Evolutionary conservation across 1,284 basidiomycete species (phyloP).

Genomic region (Ganoderma resinaceum): DNA sequence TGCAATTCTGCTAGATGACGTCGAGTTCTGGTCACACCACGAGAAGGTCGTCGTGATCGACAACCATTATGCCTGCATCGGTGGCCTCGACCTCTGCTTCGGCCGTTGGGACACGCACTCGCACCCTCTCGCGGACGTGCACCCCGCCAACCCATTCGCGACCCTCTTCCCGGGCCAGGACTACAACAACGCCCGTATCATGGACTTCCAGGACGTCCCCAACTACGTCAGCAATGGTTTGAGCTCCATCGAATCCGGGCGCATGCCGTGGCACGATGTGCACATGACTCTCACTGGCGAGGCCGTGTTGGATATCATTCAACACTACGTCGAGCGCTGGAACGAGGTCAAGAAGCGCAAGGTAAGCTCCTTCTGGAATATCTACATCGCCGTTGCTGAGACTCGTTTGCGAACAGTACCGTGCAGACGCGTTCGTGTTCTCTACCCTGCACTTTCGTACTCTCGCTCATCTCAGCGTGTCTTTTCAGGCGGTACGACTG

Average conservation of each 20-base stretch:
- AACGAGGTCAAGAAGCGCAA: slow-evolving; percentile 86
- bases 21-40: slow-evolving; percentile 88
- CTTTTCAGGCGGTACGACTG: slow-evolving; percentile 62
- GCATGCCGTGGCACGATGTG: slow-evolving; percentile 95
- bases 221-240: slow-evolving; percentile 81
- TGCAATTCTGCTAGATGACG: slow-evolving; percentile 52
- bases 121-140: slow-evolving; percentile 89
- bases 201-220: slow-evolving; percentile 85
- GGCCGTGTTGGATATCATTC: slow-evolving; percentile 86
- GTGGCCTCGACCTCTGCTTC: slow-evolving; percentile 92
- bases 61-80: slow-evolving; percentile 82
- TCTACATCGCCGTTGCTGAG: not conserved
- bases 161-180: slow-evolving; percentile 95
- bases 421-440: slow-evolving; percentile 49
- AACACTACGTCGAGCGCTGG: slow-evolving; percentile 92
- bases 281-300: slow-evolving; percentile 88
- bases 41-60: slow-evolving; percentile 89
- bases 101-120: slow-evolving; percentile 94
- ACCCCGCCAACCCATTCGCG: slow-evolving; percentile 82
- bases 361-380: slow-evolving; percentile 40
- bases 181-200: slow-evolving; percentile 86
- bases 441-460: not conserved
- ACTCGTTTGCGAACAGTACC: slow-evolving; percentile 49
- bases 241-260: slow-evolving; percentile 72
- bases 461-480: not conserved